Evolutionary conservation across 78 protist species (phyloP), one percentile per base, ranked within the genome.

Genomic region (Dictyostelium intermedium): DNA sequence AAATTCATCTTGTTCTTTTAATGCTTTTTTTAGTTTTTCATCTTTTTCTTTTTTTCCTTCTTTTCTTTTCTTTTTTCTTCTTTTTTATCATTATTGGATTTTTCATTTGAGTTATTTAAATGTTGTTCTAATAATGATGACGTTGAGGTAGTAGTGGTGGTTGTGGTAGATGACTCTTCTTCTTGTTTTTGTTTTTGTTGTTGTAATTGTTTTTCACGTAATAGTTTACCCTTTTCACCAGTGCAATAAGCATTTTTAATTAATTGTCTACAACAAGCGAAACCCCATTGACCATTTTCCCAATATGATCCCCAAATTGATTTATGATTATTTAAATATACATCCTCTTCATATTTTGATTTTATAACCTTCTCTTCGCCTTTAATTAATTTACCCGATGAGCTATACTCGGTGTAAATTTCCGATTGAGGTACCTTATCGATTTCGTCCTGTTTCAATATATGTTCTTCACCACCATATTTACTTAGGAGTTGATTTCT

Each of bases 231-330:
- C 20, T 97, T 97, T 92, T 84, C 97, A 37, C 99, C 99, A 20
- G 98, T 97, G 63, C 98, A 98, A 87, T 97, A 97, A 2, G 98
- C 32, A 32, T 92, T 60, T 70, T 91, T 84, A 32, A 82, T 27
- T 10, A 76, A 85, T 53, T 93, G 81, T 53, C 95, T 95, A 97
- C 99, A 98, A 91, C 99, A 98, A 2, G 76, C 91, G 63, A 82
- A 99, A 35, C 99, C 99, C 99, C 99, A 99, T 8, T 63, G 81
- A 16, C 98, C 98, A 27, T 61, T 87, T 35, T 87, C 92, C 98
- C 98, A 99, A 79, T 76, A 97, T 8, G 98, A 97, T 5, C 99
- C 99, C 99, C 99, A 99, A n/a, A 99, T 96, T 16, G 96, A 18
- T 20, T 81, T 98, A 89, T 99, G 99, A 85, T 98, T 98, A 63